Conservation (phyloP, 1,284 basidiomycete genomes). For the Malassezia sympodialis region DNA sequence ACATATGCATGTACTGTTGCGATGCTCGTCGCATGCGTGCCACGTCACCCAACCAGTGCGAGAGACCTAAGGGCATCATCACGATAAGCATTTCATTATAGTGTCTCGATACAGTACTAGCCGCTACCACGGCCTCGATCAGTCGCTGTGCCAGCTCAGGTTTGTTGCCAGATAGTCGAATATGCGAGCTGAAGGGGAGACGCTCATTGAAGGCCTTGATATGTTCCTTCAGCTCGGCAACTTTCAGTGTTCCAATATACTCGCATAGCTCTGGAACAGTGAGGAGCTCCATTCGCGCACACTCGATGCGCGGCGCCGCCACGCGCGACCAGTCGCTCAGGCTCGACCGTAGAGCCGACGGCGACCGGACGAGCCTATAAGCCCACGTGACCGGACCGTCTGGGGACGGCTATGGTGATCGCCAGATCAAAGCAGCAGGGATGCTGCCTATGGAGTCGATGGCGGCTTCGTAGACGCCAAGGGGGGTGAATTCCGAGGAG, state of each 20-base stretch:
- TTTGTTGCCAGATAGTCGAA: conserved; percentile 32
- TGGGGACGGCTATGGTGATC: neutral
- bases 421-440: too few relatives aligned
- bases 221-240: conserved; percentile 29
- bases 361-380: neutral
- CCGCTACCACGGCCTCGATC: conserved; percentile 14
- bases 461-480: neutral
- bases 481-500: neutral
- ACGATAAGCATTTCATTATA: conserved; percentile 21
- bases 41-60: neutral
- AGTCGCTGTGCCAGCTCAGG: conserved; percentile 26
- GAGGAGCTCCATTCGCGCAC: neutral
- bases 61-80: conserved; percentile 21
- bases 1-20: conserved; percentile 4
- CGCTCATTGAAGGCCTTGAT: conserved; percentile 30
- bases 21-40: conserved; percentile 2
- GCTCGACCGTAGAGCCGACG: neutral
- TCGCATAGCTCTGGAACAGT: conserved; percentile 3
- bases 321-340: neutral
- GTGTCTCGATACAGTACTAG: conserved; percentile 15
- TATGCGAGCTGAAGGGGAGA: conserved; percentile 17
- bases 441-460: neutral
- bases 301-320: conserved; percentile 1
- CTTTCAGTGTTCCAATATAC: conserved; percentile 24
- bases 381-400: neutral